Base-by-base conservation (phyloP, 2,329 filamentous ascomycete genomes). In the Volutella citrinella region DNA sequence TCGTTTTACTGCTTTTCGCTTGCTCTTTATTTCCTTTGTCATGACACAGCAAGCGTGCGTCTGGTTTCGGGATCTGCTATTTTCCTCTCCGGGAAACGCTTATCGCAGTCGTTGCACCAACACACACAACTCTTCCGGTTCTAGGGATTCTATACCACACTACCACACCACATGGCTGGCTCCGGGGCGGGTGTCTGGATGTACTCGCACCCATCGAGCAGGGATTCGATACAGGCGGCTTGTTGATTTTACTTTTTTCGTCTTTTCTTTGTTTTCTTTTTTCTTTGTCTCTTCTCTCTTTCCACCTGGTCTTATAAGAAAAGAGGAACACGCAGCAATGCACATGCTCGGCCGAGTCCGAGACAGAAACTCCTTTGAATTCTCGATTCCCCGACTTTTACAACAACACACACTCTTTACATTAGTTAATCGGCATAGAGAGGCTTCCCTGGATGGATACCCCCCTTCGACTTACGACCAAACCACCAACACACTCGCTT, bases 281-380 rank as follows among this genome's bases (percentile, higher is more conserved):
- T 48, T 40, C 52, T 49, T 48, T 48, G 36, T 45, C 36, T 45
- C 38, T 46, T 54, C 49, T 48, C 9, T 25, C 34, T 42, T 42
- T 45, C 33, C 33, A 32, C 42, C 45, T 50, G 51, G 55, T 48
- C 44, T 47, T 58, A 54, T 57, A 63, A 71, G 66, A 69, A 62
- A 76, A 76, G 72, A 78, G 66, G 67, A 74, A 72, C 56, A 73
- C 68, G 76, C 76, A 80, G 76, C 76, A 76, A 80, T 80, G 76
- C 76, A 76, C 65, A 62, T 55, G 60, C 63, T 69, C 66, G 69
- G 68, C 64, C 52, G 48, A 63, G 63, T 56, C 64, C 67, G 67
- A 71, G 67, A 68, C 66, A 61, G 60, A 58, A 65, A 63, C 58
- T 55, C 55, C 54, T 59, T 55, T 57, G 56, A 57, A 63, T 68